phyloP scores from a whole-genome alignment of 257 asterid species.

The Vinca minor region DNA sequence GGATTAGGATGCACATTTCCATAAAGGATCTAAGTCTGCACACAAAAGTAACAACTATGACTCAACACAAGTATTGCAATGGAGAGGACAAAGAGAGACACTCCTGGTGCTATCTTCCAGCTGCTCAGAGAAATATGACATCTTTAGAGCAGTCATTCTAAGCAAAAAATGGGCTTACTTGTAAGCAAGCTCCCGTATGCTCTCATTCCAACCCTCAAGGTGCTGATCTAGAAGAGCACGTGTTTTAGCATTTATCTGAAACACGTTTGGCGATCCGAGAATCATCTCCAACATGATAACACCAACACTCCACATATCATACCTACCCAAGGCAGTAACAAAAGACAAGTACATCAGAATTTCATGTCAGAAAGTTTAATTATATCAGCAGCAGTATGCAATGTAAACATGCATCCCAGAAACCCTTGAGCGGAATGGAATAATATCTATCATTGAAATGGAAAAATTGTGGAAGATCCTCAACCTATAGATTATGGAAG shows the following conservation, averaged over 20 bases:
- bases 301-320: constrained; percentile 99
- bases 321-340: constrained; percentile 42
- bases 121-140: neutral
- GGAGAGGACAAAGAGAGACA: neutral
- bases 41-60: constrained; percentile 10
- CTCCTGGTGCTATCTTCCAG: too few relatives aligned
- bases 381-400: neutral
- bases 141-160: neutral
- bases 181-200: constrained; percentile 87
- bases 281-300: constrained; percentile 83
- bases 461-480: neutral
- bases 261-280: constrained; percentile 89
- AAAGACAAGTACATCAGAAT: constrained; percentile 12
- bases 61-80: neutral
- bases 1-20: constrained; percentile 92
- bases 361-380: neutral
- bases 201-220: constrained; percentile 86
- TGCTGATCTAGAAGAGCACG: constrained; percentile 87
- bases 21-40: constrained; percentile 83
- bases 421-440: neutral
- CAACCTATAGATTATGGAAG: neutral
- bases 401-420: neutral
- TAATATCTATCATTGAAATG: neutral
- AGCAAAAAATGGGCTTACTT: constrained; percentile 40
- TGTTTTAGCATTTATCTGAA: constrained; percentile 72